Evolutionary conservation across 192 early-diverging fungal species (phyloP).

Genomic region (Entophlyctis helioformis): DNA sequence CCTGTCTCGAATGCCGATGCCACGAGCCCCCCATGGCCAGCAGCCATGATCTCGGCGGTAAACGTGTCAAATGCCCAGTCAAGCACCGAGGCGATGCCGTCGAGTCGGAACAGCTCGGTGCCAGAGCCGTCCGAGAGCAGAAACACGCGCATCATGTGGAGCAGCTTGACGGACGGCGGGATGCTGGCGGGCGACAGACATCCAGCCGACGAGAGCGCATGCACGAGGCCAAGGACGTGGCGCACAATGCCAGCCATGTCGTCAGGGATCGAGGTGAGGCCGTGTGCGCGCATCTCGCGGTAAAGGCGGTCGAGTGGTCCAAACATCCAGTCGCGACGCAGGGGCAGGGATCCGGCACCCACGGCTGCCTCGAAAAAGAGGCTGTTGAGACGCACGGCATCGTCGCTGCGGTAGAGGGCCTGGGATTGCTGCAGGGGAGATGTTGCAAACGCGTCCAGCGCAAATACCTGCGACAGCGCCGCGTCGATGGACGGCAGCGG

Average conservation of each 20-base stretch:
- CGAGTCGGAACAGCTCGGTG: constrained; percentile 8
- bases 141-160: constrained; percentile 14
- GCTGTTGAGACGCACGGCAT: no score
- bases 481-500: neutral
- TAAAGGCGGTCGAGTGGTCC: neutral
- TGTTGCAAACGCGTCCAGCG: neutral
- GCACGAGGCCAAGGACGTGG: constrained; percentile 2
- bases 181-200: neutral
- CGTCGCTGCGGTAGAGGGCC: constrained; percentile 7
- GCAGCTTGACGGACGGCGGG: constrained; percentile 2
- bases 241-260: constrained; percentile 4
- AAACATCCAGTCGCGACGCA: constrained; percentile 12
- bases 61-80: neutral
- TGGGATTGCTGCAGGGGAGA: constrained; percentile 9
- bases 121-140: constrained; percentile 6
- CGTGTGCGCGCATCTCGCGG: constrained; percentile 1
- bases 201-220: neutral
- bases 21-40: neutral
- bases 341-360: constrained; percentile 2
- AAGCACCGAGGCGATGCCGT: neutral
- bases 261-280: neutral
- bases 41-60: neutral
- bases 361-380: neutral
- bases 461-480: neutral
- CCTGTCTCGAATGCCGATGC: constrained; percentile 3